Evolutionary conservation across 2,329 filamentous ascomycete genomes (phyloP).

Genomic region (Colletotrichum lini): DNA sequence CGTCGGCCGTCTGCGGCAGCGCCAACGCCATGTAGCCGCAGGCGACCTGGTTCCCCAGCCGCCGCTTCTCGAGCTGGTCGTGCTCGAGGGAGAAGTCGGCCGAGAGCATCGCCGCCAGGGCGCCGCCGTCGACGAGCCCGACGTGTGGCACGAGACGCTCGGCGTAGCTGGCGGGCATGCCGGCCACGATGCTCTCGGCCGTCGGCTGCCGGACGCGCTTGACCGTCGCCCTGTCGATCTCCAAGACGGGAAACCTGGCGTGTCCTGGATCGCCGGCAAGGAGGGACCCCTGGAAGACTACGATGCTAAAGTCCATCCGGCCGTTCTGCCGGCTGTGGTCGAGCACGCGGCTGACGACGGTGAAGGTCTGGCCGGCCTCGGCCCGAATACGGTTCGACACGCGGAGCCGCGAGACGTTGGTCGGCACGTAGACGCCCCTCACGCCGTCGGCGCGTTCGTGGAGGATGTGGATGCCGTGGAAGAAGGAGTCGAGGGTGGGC

Average conservation of each 20-base stretch:
- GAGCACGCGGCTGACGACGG: conserved; percentile 46
- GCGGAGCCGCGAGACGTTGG: conserved; percentile 48
- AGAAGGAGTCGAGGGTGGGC: conserved; percentile 48
- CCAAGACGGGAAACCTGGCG: background rate
- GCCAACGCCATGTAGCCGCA: conserved; percentile 45
- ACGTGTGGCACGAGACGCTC: conserved; percentile 47
- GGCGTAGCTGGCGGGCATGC: conserved; percentile 45
- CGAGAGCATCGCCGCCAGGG: conserved; percentile 46
- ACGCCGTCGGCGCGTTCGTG: conserved; percentile 14
- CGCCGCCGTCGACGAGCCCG: conserved; percentile 42
- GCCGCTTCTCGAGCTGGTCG: conserved; percentile 45
- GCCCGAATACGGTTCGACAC: conserved; percentile 49
- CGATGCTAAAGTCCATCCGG: conserved; percentile 46
- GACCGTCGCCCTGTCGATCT: conserved; percentile 16
- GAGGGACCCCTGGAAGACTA: conserved; percentile 43
- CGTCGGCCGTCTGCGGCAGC: conserved; percentile 42
- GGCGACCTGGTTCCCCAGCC: conserved; percentile 41
- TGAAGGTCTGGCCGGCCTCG: conserved; percentile 42
- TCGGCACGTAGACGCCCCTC: conserved; percentile 46
- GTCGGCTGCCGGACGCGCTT: conserved; percentile 14
- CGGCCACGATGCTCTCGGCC: conserved; percentile 38
- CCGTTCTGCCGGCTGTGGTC: conserved; percentile 47
- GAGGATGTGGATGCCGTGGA: conserved; percentile 44
- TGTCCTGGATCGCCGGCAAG: background rate
- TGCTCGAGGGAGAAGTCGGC: conserved; percentile 46